Percentiles rank a stretch among this genome's conserved stretches.
phyloP scores from a whole-genome alignment of 208 protist genomes.

The Acanthamoeba lenticulata region DNA sequence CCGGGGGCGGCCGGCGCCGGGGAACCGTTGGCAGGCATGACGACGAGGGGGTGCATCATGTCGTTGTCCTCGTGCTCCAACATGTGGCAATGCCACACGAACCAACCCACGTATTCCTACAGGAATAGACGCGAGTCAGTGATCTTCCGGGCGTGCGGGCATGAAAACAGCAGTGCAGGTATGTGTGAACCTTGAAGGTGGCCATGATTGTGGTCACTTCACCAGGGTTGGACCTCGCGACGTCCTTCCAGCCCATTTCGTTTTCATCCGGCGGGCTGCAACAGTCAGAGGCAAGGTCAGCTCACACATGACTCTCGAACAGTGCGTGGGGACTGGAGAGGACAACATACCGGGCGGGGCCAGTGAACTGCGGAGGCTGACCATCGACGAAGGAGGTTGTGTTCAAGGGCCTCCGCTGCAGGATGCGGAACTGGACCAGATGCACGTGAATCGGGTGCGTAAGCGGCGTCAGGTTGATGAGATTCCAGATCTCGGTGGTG shows the following conservation, averaged over 20 bases:
- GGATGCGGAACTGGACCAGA: background rate
- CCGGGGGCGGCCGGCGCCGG: background rate
- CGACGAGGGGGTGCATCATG: background rate
- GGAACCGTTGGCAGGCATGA: background rate
- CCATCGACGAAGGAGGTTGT: too few relatives aligned
- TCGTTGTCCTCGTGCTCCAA: constrained; percentile 35
- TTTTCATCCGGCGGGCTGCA: background rate
- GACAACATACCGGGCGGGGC: background rate
- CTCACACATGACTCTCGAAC: too few relatives aligned
- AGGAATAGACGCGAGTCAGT: background rate
- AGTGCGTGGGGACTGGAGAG: background rate
- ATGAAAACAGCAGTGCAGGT: background rate
- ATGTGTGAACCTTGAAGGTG: background rate
- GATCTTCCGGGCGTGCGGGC: background rate
- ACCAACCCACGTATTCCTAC: background rate
- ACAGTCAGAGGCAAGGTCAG: too few relatives aligned
- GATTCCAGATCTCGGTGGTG: constrained; percentile 4
- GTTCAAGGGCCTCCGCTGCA: too few relatives aligned
- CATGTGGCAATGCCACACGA: constrained; percentile 24
- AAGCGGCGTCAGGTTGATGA: background rate
- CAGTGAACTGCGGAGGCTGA: background rate
- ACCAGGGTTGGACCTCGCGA: background rate
- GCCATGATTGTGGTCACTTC: background rate
- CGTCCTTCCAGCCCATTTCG: background rate
- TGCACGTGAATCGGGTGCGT: background rate